Evolutionary conservation across 129 eudicot genomes (phyloP), one percentile per base, ranked within the genome.

Genomic region (Escallonia rubra): DNA sequence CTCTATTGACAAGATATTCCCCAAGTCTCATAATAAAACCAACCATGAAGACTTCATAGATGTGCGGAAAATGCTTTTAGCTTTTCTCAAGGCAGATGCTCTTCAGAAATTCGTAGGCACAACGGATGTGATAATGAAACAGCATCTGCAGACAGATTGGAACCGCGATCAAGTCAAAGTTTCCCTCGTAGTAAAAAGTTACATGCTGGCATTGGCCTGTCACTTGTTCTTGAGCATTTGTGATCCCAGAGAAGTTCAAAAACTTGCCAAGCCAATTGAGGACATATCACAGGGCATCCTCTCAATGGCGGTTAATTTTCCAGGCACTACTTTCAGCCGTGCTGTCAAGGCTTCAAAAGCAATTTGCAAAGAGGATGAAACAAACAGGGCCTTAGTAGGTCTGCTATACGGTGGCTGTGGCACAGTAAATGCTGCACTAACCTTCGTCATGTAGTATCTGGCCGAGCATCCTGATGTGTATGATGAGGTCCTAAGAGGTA

Each of bases 401-500:
- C 2, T 72, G 50, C 10, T 72, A 10, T 43, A 43, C 12, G 76
- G 64, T 45, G 57, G 70, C 41, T 54, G 43, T 55, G 57, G 39
- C 40, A 72, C 57, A 9, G 15, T 58, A 38, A 53, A 65, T 47
- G 62, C 58, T 43, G 51, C 76, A 39, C 34, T 65, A 2, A 38
- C 70, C 2, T 72, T 72, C 50, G 13, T 56, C 55, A 16, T 72
- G 6, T 43, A 63, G 48, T 72, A 52, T 34, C 63, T 72, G 3
- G 70, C 76, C 1, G 70, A 64, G 64, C 23, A 16, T 65, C 69
- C 76, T 14, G 23, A 72, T 46, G 55, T 72, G 12, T 72, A 63
- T 46, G 40, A 50, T 57, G 9, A 45, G 14, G 70, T 72, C 47
- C 63, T 63, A 4, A 45, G 34, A 72, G 70, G 76, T 63, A 72